These are phyloP conservation scores for Pichia sp. DNA, from an alignment of 1,139 yeast genomes.

Conservation along the genomic window DNA sequence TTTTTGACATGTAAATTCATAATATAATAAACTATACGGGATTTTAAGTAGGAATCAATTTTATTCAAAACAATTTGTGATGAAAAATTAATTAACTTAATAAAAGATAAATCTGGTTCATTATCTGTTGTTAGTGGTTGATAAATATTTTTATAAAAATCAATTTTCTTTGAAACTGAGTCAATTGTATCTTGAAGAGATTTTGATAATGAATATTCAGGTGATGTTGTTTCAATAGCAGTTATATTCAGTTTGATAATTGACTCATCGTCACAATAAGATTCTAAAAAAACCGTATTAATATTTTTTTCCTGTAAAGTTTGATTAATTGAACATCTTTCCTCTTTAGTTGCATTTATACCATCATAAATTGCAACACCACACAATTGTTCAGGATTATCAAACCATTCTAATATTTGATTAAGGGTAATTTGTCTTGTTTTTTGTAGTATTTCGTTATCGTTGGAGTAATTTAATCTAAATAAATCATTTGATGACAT, in stretches of 20 bases:
- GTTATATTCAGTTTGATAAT: slow-evolving; percentile 67
- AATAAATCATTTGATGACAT: slow-evolving; percentile 6
- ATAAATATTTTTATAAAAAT: slow-evolving; percentile 65
- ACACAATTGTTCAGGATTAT: slow-evolving; percentile 63
- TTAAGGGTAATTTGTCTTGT: slow-evolving; percentile 42
- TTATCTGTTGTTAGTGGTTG: slow-evolving; percentile 56
- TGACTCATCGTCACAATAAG: slow-evolving; percentile 81
- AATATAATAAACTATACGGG: slow-evolving; percentile 89
- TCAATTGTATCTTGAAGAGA: slow-evolving; percentile 46
- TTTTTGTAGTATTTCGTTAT: slow-evolving; percentile 5
- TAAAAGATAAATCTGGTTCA: slow-evolving; percentile 70
- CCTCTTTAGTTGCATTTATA: slow-evolving; percentile 65
- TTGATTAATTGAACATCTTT: slow-evolving; percentile 61
- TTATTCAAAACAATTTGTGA: slow-evolving; percentile 82
- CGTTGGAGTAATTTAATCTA: slow-evolving; percentile 52
- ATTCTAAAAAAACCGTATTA: slow-evolving; percentile 88
- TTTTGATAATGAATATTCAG: slow-evolving; percentile 11
- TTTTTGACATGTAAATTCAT: slow-evolving; percentile 95
- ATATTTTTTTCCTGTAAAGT: slow-evolving; percentile 61
- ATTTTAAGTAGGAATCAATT: slow-evolving; percentile 82
- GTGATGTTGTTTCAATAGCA: slow-evolving; percentile 14
- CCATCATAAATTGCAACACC: slow-evolving; percentile 92
- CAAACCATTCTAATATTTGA: slow-evolving; percentile 90
- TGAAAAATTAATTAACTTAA: slow-evolving; percentile 80
- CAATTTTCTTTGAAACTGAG: slow-evolving; percentile 70